A percentile compares a stretch with the other conserved stretches of the same genome.
Conservation (phyloP, 345 rosid species). For the Eutrema japonicum region DNA sequence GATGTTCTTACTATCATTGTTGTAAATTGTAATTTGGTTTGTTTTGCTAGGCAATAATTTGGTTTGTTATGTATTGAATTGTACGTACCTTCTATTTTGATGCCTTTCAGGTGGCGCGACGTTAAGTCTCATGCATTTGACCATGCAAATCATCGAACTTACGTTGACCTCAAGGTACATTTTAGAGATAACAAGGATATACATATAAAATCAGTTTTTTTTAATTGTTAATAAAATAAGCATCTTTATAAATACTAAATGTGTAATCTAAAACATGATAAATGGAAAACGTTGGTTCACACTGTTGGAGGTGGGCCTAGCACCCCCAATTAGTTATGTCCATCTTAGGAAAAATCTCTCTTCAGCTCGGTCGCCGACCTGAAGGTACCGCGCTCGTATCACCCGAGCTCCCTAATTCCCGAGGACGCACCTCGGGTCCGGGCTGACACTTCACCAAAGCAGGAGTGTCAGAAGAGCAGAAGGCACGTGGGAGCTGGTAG, state of each 20-base stretch:
- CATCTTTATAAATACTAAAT: not conserved
- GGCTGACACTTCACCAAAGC: too few species aligned
- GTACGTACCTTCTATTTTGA: not conserved
- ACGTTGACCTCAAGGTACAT: constrained; percentile 89
- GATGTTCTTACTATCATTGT: not conserved
- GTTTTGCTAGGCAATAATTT: not conserved
- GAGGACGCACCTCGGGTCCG: too few species aligned
- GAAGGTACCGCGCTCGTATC: too few species aligned
- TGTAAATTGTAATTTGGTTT: not conserved
- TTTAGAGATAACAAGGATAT: not conserved
- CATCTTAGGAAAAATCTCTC: too few species aligned
- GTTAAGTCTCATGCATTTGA: constrained; percentile 83
- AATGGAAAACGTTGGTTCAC: constrained; percentile 93
- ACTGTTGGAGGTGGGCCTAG: too few species aligned
- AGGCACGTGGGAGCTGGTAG: too few species aligned
- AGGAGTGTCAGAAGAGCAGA: too few species aligned
- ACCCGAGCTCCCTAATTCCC: too few species aligned
- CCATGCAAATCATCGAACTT: constrained; percentile 85
- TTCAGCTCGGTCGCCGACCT: too few species aligned
- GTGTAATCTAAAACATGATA: constrained; percentile 57
- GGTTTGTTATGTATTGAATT: not conserved
- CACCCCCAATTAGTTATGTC: too few species aligned
- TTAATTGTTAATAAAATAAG: not conserved
- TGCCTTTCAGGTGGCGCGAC: constrained; percentile 79
- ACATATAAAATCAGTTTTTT: not conserved